A percentile compares a stretch with the other conserved stretches of the same genome.
Evolutionary conservation across 2,329 filamentous ascomycete genomes (phyloP).

Genomic region (Zymoseptoria ardabiliae): DNA sequence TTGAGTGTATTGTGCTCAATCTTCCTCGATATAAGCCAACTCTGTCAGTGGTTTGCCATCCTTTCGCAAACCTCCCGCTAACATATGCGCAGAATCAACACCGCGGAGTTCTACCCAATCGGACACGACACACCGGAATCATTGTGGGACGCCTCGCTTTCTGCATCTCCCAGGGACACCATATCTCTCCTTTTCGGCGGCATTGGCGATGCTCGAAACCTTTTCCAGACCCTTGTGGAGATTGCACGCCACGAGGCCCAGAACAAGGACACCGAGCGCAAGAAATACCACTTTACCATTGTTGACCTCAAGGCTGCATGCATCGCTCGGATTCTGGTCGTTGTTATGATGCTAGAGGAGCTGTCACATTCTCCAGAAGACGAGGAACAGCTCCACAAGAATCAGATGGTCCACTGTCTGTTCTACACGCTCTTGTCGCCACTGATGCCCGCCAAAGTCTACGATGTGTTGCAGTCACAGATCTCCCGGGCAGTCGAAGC

Average conservation of each 20-base stretch:
- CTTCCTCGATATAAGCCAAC: slow-evolving; percentile 5
- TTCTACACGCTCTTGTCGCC: slow-evolving; percentile 10
- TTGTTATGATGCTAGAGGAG: slow-evolving; percentile 2
- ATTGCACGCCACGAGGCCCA: neutral
- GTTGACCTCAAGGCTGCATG: slow-evolving; percentile 5
- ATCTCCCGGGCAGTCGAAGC: slow-evolving; percentile 1
- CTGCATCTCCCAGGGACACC: neutral
- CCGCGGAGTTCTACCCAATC: slow-evolving; percentile 7
- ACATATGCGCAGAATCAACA: neutral
- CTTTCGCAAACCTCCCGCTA: neutral
- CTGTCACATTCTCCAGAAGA: neutral
- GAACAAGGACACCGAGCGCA: neutral
- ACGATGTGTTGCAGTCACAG: slow-evolving; percentile 2
- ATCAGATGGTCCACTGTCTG: neutral
- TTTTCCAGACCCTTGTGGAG: slow-evolving; percentile 3
- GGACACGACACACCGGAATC: slow-evolving; percentile 11
- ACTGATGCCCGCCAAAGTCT: slow-evolving; percentile 7
- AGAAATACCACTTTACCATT: slow-evolving; percentile 10
- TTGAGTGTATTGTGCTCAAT: neutral
- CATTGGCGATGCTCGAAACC: slow-evolving; percentile 7
- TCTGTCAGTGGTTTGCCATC: neutral
- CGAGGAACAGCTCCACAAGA: neutral
- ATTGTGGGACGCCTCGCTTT: slow-evolving; percentile 2
- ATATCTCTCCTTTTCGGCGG: slow-evolving; percentile 8
- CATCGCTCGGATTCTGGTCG: slow-evolving; percentile 6